Evolutionary conservation across 148 eudicot genomes (phyloP).

Genomic region (Beta vulgaris): DNA sequence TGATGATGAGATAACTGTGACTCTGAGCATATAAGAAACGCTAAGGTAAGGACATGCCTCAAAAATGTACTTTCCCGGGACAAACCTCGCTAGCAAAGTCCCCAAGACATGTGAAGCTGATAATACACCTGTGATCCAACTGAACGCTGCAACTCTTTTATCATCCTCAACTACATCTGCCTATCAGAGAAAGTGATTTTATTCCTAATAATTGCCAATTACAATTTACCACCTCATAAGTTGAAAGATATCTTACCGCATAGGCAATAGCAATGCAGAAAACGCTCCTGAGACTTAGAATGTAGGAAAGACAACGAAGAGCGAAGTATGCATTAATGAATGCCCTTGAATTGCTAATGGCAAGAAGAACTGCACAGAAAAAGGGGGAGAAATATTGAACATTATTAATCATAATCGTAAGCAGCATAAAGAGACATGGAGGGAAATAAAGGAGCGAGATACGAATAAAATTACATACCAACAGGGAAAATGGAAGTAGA

Average conservation of each 20-base stretch:
- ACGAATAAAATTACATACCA: slow-evolving; percentile 7
- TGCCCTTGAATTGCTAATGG: slow-evolving; percentile 46
- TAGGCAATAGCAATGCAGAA: slow-evolving; percentile 80
- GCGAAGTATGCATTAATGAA: slow-evolving; percentile 66
- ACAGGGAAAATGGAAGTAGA: slow-evolving; percentile 29
- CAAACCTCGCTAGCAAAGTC: slow-evolving; percentile 56
- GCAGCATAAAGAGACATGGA: neutral
- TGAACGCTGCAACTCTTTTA: slow-evolving; percentile 63
- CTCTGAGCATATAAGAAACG: too few relatives aligned
- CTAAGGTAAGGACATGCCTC: slow-evolving; percentile 46
- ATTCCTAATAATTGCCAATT: neutral
- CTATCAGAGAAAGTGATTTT: slow-evolving; percentile 31
- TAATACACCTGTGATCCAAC: slow-evolving; percentile 80
- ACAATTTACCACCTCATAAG: neutral
- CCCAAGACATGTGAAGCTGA: slow-evolving; percentile 72
- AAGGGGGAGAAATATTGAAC: neutral
- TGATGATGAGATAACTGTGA: neutral
- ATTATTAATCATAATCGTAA: neutral
- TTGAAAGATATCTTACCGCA: slow-evolving; percentile 49
- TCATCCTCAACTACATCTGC: slow-evolving; percentile 67
- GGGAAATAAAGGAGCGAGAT: neutral
- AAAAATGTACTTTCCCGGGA: slow-evolving; percentile 56
- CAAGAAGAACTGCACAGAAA: slow-evolving; percentile 59
- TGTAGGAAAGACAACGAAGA: slow-evolving; percentile 56
- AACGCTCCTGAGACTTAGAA: slow-evolving; percentile 67